Evolutionary conservation across 2,329 filamentous ascomycete species (phyloP), one percentile per base, ranked within the genome.

Genomic region (Xylaria arbuscula): DNA sequence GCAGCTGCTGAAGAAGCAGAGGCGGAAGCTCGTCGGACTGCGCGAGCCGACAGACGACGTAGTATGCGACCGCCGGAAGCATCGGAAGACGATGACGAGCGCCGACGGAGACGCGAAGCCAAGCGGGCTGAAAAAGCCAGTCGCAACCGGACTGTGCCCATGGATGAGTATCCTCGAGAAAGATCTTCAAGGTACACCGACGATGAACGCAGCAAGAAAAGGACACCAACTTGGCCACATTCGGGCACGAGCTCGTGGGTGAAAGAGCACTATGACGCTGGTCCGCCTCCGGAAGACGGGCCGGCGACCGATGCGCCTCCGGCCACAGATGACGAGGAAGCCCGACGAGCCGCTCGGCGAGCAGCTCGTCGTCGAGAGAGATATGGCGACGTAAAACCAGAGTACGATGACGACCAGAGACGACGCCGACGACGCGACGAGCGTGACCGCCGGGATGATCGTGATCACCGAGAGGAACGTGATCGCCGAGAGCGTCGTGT

Each of bases 181-280:
- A 80, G 75, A 75, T 79, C 57, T 79, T 80, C 74, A 9, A 72
- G 73, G 45, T 72, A 79, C 65, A 72, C 70, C 63, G 82, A 81
- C 54, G 80, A 76, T 36, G 82, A 78, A 61, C 76, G 70, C 24
- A 51, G 62, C 47, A 74, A 66, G 70, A 76, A 63, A 68, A 76
- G 67, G 40, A 55, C 68, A 28, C 79, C 83, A 9, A 81, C 81
- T 10, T 90, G 88, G 88, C 88, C 88, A 19, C 86, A 89, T 75
- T 89, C 86, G 7, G 88, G 88, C 32, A 90, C 88, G 0, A 88
- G 86, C 9, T 90, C 87, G 0, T 90, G 89, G 89, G 88, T 90
- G 4, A 89, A 89, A 77, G 88, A 90, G 13, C 85, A 89, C 72
- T 87, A 85, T 1, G 88, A 89, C 72, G 88, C 87, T 2, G 87